A percentile compares a stretch with the other conserved stretches of the same genome.
Evolutionary conservation across 768 basidiomycete genomes (phyloP).

Genomic region (Termitomyces titanicus): DNA sequence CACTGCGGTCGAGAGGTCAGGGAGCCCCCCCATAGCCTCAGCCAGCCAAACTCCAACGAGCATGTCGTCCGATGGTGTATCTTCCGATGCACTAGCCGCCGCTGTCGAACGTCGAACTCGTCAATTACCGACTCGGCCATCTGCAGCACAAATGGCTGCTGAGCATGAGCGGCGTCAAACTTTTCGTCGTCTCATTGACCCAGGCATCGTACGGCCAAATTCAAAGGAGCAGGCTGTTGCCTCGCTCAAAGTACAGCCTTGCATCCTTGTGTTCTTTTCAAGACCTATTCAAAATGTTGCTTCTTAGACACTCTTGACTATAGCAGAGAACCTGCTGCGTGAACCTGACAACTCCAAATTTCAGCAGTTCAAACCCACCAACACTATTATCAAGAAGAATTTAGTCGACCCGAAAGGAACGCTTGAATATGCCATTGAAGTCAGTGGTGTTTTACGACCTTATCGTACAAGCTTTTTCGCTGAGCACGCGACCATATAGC

Average conservation of each 20-base stretch:
- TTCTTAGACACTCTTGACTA: conserved; percentile 57
- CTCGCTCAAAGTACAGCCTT: conserved; percentile 56
- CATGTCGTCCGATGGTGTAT: conserved; percentile 20
- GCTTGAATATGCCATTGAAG: conserved; percentile 77
- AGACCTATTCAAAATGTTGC: conserved; percentile 14
- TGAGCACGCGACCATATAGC: conserved; percentile 33
- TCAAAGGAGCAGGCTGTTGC: conserved; percentile 53
- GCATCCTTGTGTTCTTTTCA: conserved; percentile 13
- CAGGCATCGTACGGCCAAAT: conserved; percentile 74
- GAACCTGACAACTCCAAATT: conserved; percentile 74
- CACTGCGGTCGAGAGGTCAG: too few species aligned
- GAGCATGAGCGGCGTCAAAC: conserved; percentile 67
- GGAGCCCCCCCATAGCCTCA: too few species aligned
- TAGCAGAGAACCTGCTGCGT: conserved; percentile 70
- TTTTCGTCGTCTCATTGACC: conserved; percentile 76
- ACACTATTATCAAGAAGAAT: conserved; percentile 58
- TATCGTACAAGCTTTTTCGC: neutral
- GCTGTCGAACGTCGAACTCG: conserved; percentile 42
- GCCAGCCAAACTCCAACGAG: neutral
- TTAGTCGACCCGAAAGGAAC: conserved; percentile 72
- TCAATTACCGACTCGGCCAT: conserved; percentile 27
- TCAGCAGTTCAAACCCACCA: conserved; percentile 74
- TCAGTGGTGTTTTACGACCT: conserved; percentile 30
- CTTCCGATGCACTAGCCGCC: conserved; percentile 36
- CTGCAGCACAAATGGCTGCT: conserved; percentile 36